Percentiles rank a stretch among this genome's conserved stretches.
phyloP scores from a whole-genome alignment of 176 grass and related monocot species.

The Neostapfia colusana region DNA sequence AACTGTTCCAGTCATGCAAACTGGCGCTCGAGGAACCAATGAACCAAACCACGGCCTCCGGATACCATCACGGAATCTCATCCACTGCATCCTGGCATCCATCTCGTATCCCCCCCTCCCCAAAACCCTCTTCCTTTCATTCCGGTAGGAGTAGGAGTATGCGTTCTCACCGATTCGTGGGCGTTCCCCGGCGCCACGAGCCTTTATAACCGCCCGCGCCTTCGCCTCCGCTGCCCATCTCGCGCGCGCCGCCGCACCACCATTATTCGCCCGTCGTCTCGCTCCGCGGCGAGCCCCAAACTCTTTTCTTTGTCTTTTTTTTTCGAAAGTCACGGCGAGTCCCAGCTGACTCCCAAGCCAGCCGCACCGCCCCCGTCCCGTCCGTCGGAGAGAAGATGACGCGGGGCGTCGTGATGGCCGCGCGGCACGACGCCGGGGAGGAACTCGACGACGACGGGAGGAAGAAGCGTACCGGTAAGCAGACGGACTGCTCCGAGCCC shows the following conservation, averaged over 20 bases:
- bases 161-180: neutral
- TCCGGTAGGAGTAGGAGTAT: no score
- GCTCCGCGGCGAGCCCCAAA: neutral
- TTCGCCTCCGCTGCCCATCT: neutral
- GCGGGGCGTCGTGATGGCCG: slow-evolving; percentile 57
- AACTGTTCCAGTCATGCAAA: no score
- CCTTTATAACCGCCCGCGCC: neutral
- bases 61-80: no score
- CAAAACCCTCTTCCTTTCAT: no score
- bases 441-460: slow-evolving; percentile 73
- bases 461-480: slow-evolving; percentile 58
- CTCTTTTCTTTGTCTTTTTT: no score
- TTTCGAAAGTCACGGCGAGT: no score
- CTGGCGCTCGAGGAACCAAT: no score
- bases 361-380: neutral
- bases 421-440: slow-evolving; percentile 28
- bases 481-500: neutral
- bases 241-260: neutral
- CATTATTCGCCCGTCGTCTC: neutral
- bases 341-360: no score
- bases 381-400: slow-evolving; percentile 31
- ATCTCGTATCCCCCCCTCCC: no score
- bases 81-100: no score
- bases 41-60: no score
- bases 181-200: no score